Base-by-base conservation (phyloP, 352 stramenopile species). In the Pythium vanterpoolii region DNA sequence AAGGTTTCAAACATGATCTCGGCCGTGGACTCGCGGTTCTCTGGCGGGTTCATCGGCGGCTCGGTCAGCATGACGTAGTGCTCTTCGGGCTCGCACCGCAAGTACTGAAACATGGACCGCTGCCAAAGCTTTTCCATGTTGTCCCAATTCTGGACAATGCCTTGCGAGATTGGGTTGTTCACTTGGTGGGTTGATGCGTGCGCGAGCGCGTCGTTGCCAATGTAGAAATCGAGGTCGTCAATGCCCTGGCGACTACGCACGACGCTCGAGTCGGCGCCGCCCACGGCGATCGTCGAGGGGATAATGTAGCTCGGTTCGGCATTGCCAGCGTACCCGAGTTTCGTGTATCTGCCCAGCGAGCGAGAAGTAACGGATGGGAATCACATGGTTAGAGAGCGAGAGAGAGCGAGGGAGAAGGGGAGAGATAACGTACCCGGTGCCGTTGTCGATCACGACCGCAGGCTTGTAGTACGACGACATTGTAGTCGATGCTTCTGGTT, bases 1-100 rank as follows among this genome's bases (percentile, higher is more conserved):
- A 98, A 98, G 26, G 93, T 98, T 75, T 98, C 93, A 58, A 98
- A 98, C 91, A 98, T 98, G 73, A 98, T 97, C 77, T 98, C 93
- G 31, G 92, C 95, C 30, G 94, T 98, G 50, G 93, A 89, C 65
- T 98, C 95, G 38, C 89, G 79, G 74, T 98, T 98, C 77, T 98
- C 95, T 0, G 93, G 94, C 14, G 95, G 95, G 71, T 98, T 98
- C 5, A 98, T 73, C 10, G 91, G 90, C 31, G 92, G 89, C 64
- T 98, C 93, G 21, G 93, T 98, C 44, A 95, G 71, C 47, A 93
- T 51, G 70, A 97, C 89, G 56, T 96, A 96, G 73, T 98, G 93
- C 60, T 98, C 93, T 65, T 97, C 90, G 0, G 93, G 93, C 60
- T 98, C 90, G 61, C 90, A 98, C 26, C 92, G 87, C 72, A 98